These are phyloP conservation scores for Miamiensis avidus DNA, from an alignment of 169 alveolate genomes.

Conservation along the genomic window DNA sequence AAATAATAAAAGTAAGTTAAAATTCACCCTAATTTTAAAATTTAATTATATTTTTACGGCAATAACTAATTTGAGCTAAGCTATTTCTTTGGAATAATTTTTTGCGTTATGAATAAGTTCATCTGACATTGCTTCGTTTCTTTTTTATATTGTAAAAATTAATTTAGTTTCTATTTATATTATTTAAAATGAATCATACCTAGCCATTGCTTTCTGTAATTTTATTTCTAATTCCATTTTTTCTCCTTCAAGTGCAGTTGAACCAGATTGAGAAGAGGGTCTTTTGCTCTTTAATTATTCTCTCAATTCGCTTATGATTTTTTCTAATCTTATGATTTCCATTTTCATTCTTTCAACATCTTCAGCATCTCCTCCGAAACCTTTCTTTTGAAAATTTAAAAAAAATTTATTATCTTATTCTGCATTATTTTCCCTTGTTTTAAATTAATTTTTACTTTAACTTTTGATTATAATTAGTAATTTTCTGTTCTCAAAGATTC, in stretches of 20 bases:
- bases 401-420: conserved; percentile 10
- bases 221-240: conserved; percentile 84
- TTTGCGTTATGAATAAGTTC: conserved; percentile 81
- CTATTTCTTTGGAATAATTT: conserved; percentile 84
- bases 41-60: conserved; percentile 64
- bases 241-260: conserved; percentile 78
- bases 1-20: conserved; percentile 25
- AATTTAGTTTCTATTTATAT: too few species aligned
- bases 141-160: too few species aligned
- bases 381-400: background rate
- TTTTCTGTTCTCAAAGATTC: conserved; percentile 85
- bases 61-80: conserved; percentile 70
- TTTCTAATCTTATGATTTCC: conserved; percentile 77
- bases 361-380: conserved; percentile 58
- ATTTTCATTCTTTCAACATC: conserved; percentile 69
- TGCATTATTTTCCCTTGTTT: background rate
- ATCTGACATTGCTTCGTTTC: conserved; percentile 80
- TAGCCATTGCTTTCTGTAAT: conserved; percentile 80
- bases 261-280: conserved; percentile 77
- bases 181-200: background rate
- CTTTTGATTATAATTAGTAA: conserved; percentile 65
- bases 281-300: conserved; percentile 79
- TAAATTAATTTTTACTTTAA: conserved; percentile 56
- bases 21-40: background rate
- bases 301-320: conserved; percentile 74